Conservation (phyloP, 2,329 filamentous ascomycete genomes). For the Dothistroma pini region DNA sequence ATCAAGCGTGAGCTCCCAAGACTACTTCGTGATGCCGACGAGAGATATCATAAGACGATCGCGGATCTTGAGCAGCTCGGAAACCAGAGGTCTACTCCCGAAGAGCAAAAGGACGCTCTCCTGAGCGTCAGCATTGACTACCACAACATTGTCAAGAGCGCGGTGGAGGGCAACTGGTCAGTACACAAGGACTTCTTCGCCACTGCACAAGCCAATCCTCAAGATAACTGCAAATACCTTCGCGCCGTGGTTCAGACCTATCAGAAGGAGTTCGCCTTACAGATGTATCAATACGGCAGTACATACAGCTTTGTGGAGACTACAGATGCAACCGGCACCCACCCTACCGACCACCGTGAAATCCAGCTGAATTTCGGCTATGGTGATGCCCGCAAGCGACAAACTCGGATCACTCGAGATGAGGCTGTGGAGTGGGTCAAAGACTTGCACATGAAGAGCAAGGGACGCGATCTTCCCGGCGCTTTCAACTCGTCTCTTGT, state of each 20-base stretch:
- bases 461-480: constrained; percentile 58
- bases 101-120: constrained; percentile 50
- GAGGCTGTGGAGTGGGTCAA: constrained; percentile 54
- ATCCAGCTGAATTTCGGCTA: constrained; percentile 13
- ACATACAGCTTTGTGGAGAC: constrained; percentile 34
- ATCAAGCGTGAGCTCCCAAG: constrained; percentile 37
- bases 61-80: constrained; percentile 48
- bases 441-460: constrained; percentile 50
- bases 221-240: constrained; percentile 43
- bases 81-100: constrained; percentile 41
- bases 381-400: constrained; percentile 15
- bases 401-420: constrained; percentile 30
- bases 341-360: constrained; percentile 20
- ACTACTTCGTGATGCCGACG: constrained; percentile 33
- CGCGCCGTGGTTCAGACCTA: constrained; percentile 54
- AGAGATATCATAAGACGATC: constrained; percentile 28
- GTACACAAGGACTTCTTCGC: constrained; percentile 48
- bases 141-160: constrained; percentile 43
- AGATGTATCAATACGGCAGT: constrained; percentile 45
- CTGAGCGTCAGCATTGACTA: constrained; percentile 46
- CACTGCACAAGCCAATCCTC: constrained; percentile 16
- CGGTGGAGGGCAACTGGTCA: constrained; percentile 52
- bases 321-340: constrained; percentile 11
- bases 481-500: constrained; percentile 60
- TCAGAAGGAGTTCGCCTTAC: constrained; percentile 46